Conservation (phyloP, 1,139 yeast species). For the Suhomyces yuchorum region DNA sequence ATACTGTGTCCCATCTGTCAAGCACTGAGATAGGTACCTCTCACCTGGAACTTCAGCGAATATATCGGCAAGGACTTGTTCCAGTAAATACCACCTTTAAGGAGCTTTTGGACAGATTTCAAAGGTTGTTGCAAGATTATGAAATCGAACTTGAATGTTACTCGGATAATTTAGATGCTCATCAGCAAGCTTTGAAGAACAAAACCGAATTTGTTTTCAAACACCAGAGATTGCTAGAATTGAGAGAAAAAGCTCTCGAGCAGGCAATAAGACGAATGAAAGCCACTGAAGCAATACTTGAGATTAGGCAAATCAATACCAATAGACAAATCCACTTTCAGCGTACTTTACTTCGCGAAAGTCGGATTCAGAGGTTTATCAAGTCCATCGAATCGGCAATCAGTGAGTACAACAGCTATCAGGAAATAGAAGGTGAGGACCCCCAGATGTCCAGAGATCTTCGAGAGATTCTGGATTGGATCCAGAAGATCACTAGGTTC, state of each 20-base stretch:
- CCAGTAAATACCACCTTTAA: neutral
- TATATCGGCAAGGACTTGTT: neutral
- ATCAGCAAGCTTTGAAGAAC: constrained; percentile 5
- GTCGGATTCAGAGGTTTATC: neutral
- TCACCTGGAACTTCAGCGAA: neutral
- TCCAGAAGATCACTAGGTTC: neutral
- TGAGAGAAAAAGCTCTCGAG: constrained; percentile 1
- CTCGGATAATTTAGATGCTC: constrained; percentile 4
- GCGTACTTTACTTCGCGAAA: neutral
- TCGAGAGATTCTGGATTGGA: neutral
- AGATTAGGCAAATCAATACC: neutral
- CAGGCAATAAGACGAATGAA: constrained; percentile 3
- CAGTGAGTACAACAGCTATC: constrained; percentile 1
- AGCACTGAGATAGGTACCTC: neutral
- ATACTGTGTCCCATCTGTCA: neutral
- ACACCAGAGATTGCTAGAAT: constrained; percentile 4
- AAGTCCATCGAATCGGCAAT: neutral
- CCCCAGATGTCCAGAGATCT: constrained; percentile 1
- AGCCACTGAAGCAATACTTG: constrained; percentile 6
- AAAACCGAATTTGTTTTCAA: constrained; percentile 6
- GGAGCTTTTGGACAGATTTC: neutral
- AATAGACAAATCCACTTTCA: neutral
- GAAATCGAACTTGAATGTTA: constrained; percentile 7
- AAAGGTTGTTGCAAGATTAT: constrained; percentile 5
- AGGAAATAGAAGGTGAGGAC: neutral